These are phyloP conservation scores for Terana coerulea DNA, from an alignment of 768 basidiomycete species.

Conservation along the genomic window DNA sequence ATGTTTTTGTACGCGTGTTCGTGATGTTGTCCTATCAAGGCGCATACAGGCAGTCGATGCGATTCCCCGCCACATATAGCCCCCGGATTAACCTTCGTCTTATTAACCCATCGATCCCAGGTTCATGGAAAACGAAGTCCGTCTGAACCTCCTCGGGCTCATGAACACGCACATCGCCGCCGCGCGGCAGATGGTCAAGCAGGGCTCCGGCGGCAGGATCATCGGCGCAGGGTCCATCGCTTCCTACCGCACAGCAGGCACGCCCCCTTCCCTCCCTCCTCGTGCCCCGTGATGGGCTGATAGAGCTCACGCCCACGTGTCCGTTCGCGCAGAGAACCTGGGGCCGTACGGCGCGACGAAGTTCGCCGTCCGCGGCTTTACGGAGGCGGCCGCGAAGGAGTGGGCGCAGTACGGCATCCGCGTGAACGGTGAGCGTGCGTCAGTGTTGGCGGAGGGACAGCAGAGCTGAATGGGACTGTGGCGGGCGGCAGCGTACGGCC, in stretches of 20 bases:
- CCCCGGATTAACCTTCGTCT: not conserved
- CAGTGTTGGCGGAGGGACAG: too few relatives aligned
- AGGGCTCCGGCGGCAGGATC: constrained; percentile 28
- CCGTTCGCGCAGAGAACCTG: constrained; percentile 21
- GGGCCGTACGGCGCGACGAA: constrained; percentile 30
- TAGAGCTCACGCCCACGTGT: not conserved
- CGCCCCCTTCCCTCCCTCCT: not conserved
- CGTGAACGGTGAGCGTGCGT: constrained; percentile 25
- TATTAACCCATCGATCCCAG: constrained; percentile 8
- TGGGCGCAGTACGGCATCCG: constrained; percentile 30
- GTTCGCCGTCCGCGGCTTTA: constrained; percentile 32
- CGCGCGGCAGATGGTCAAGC: constrained; percentile 33
- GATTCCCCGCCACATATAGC: too few relatives aligned
- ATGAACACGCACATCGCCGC: constrained; percentile 33
- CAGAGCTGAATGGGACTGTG: too few relatives aligned
- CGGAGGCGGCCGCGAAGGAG: constrained; percentile 30
- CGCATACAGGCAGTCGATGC: too few relatives aligned
- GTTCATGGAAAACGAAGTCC: constrained; percentile 26
- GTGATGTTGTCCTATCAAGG: too few relatives aligned
- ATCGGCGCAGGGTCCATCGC: constrained; percentile 30
- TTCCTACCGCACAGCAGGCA: constrained; percentile 27
- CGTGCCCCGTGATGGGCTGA: not conserved
- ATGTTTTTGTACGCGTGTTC: too few relatives aligned
- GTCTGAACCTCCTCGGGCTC: constrained; percentile 25
- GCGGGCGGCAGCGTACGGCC: constrained; percentile 23